phyloP scores from a whole-genome alignment of 2,329 filamentous ascomycete species.

The Fusarium buxicola region DNA sequence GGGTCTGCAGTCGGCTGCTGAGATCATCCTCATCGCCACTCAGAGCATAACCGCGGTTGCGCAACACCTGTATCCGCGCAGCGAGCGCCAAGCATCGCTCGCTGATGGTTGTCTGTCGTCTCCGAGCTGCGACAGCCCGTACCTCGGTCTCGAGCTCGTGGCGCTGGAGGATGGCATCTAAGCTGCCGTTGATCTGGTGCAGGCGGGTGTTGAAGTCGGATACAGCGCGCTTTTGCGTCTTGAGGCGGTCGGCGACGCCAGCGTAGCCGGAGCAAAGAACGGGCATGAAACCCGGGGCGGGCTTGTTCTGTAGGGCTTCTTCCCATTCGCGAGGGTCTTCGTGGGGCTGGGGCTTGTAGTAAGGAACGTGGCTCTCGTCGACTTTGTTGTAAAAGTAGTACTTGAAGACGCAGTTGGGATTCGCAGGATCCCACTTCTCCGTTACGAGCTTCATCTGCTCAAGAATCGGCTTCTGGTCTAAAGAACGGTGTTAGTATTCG shows the following conservation, averaged over 20 bases:
- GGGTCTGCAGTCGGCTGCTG: slow-evolving; percentile 74
- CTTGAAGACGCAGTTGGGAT: slow-evolving; percentile 78
- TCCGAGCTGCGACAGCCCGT: slow-evolving; percentile 76
- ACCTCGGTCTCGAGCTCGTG: slow-evolving; percentile 83
- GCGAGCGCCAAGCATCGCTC: slow-evolving; percentile 80
- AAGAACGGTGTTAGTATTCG: slow-evolving; percentile 15
- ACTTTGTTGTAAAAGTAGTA: slow-evolving; percentile 91
- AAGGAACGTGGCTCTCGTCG: slow-evolving; percentile 78
- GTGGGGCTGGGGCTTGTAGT: slow-evolving; percentile 75
- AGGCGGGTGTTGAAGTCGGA: slow-evolving; percentile 76
- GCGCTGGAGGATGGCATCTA: slow-evolving; percentile 77
- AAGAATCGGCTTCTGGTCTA: slow-evolving; percentile 75
- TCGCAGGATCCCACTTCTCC: slow-evolving; percentile 79
- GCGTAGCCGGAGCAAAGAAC: slow-evolving; percentile 80
- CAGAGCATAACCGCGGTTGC: slow-evolving; percentile 84
- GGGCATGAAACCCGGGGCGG: slow-evolving; percentile 79
- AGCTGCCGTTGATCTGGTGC: slow-evolving; percentile 81
- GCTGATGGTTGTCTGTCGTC: slow-evolving; percentile 78
- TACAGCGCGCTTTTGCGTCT: slow-evolving; percentile 77
- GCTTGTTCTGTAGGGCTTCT: slow-evolving; percentile 83
- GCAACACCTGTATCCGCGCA: slow-evolving; percentile 81
- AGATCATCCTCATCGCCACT: slow-evolving; percentile 84
- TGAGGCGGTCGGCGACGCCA: slow-evolving; percentile 77
- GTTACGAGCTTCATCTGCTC: slow-evolving; percentile 79
- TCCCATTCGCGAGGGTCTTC: slow-evolving; percentile 87